Base-by-base conservation (phyloP, 257 asterid species). In the Solanum bulbocastanum region DNA sequence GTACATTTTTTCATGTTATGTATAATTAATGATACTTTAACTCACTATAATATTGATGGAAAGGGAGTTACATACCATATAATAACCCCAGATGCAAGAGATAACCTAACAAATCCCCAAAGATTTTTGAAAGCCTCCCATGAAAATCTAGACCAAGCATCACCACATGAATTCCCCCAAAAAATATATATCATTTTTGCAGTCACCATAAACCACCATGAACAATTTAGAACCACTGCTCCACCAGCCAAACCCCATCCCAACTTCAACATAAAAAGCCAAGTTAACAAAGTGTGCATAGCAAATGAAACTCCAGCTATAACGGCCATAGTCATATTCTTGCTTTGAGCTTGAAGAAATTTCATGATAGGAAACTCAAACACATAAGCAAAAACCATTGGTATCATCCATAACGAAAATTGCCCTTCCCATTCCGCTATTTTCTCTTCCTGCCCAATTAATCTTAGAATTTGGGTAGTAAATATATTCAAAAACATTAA, bases 111-210 rank as follows among this genome's bases (percentile, higher is more conserved):
- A 78, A 87, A 87, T 13, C 23, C 86, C 83, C 86, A 65, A 16
- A 87, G 86, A 82, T 79, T 66, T 7, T 78, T 56, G 83, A 87
- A 87, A 1, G 89, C 89, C 39, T 65, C 69, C 71, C 65, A 79
- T 1, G 89, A 87, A 81, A 87, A 87, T 25, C 89, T 87, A 65
- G 83, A 87, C 87, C 83, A 87, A 81, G 87, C 89, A 13, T 42
- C 46, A 8, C 87, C 89, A 32, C 87, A 87, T 3, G 49, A 42
- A 22, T 22, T 78, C 49, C 87, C 83, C 25, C 10, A 25, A 0
- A 87, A 87, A 6, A 87, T 81, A 79, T 79, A 87, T 16, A 87
- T 8, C 46, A 75, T 83, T 65, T 75, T 83, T 5, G 75, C 88
- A 33, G 30, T 58, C 30, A 87, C 78, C 40, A 75, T 87, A 12